A percentile compares a stretch with the other conserved stretches of the same genome.
Evolutionary conservation across 768 basidiomycete genomes (phyloP).

Genomic region (Chalciporus sphaerocephalus): DNA sequence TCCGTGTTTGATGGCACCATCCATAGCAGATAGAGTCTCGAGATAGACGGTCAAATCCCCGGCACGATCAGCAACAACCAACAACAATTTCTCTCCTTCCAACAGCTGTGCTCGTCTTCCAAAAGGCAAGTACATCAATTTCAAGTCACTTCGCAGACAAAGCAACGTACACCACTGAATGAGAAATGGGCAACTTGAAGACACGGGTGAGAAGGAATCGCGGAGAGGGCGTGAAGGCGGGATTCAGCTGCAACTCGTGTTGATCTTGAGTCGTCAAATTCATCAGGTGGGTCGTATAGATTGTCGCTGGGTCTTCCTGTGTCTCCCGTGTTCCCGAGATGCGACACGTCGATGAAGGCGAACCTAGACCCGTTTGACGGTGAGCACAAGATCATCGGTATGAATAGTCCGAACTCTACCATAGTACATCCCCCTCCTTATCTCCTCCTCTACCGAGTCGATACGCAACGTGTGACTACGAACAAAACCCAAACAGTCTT

Average conservation of each 20-base stretch:
- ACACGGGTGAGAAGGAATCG: conserved; percentile 12
- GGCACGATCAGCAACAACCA: conserved; percentile 36
- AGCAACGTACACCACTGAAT: conserved; percentile 18
- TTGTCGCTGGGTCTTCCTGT: conserved; percentile 12
- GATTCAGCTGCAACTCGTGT: conserved; percentile 25
- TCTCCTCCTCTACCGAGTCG: background rate
- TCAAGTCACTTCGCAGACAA: background rate
- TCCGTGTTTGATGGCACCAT: conserved; percentile 26
- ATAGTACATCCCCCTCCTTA: background rate
- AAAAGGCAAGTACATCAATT: background rate
- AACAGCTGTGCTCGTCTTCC: conserved; percentile 40
- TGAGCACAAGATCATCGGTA: background rate
- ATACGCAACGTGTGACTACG: conserved; percentile 10
- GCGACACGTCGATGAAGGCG: background rate
- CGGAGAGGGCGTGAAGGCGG: conserved; percentile 20
- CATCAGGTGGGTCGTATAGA: conserved; percentile 26
- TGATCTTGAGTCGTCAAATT: conserved; percentile 27
- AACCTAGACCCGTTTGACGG: background rate
- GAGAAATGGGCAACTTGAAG: conserved; percentile 19
- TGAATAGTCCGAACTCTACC: background rate
- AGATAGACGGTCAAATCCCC: conserved; percentile 38
- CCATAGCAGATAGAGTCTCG: conserved; percentile 32
- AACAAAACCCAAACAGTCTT: background rate
- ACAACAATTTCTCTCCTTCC: conserved; percentile 36
- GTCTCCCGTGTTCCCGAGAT: background rate